Evolutionary conservation across 1,139 yeast species (phyloP).

Genomic region (Casaregolazyma lundiana): DNA sequence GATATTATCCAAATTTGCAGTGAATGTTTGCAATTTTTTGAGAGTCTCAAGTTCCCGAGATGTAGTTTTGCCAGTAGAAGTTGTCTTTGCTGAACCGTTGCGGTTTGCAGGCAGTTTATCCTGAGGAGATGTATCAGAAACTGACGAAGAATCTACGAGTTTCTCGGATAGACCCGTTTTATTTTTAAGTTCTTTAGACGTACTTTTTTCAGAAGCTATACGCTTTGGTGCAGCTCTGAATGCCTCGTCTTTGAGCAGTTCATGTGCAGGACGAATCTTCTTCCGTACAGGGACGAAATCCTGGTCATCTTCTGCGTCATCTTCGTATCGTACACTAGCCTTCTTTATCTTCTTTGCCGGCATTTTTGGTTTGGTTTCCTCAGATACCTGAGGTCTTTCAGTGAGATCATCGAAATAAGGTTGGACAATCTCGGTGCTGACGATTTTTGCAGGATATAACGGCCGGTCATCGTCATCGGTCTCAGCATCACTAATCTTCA

Average conservation of each 20-base stretch:
- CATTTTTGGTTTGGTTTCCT: slow-evolving; percentile 6
- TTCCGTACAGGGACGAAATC: slow-evolving; percentile 14
- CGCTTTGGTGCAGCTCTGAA: neutral
- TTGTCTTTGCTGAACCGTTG: neutral
- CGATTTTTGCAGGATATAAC: slow-evolving; percentile 48
- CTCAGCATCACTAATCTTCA: slow-evolving; percentile 51
- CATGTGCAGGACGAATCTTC: slow-evolving; percentile 51
- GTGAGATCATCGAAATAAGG: slow-evolving; percentile 50
- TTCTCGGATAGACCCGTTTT: slow-evolving; percentile 23
- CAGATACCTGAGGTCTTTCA: slow-evolving; percentile 9
- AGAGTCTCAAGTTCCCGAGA: slow-evolving; percentile 36
- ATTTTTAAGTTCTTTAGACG: slow-evolving; percentile 24
- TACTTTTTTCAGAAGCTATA: slow-evolving; percentile 18
- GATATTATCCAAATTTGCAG: neutral
- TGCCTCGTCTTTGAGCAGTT: slow-evolving; percentile 27
- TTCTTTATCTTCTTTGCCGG: slow-evolving; percentile 10
- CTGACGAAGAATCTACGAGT: neutral
- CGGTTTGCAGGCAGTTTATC: neutral
- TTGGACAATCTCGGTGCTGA: slow-evolving; percentile 39
- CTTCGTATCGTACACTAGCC: slow-evolving; percentile 33
- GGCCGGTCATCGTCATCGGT: slow-evolving; percentile 41
- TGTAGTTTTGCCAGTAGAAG: neutral
- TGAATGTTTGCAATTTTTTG: slow-evolving; percentile 13
- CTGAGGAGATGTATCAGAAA: neutral
- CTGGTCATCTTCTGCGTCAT: slow-evolving; percentile 32